These are phyloP conservation scores for Gloeopeniophorella convolvens DNA, from an alignment of 768 basidiomycete species.

Conservation along the genomic window DNA sequence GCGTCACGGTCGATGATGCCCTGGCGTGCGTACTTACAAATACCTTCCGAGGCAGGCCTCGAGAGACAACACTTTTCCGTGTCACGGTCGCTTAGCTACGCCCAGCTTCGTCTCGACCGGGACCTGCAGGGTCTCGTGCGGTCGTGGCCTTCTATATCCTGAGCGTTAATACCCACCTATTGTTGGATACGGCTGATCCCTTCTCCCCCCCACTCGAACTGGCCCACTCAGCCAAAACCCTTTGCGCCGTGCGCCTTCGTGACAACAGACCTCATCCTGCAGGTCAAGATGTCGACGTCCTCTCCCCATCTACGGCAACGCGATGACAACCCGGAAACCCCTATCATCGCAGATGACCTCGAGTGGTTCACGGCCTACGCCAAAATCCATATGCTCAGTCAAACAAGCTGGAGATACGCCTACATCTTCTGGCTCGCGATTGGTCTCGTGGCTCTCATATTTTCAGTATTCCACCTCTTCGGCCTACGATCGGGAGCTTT, in stretches of 20 bases:
- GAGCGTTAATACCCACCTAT: neutral
- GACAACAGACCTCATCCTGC: neutral
- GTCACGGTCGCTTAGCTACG: too few species aligned
- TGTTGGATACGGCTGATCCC: slow-evolving; percentile 1
- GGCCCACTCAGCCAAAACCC: neutral
- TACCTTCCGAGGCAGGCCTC: too few species aligned
- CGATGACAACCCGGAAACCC: slow-evolving; percentile 36
- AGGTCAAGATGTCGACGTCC: neutral
- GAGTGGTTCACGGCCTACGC: slow-evolving; percentile 55
- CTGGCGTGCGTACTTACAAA: too few species aligned
- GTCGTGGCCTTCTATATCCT: neutral
- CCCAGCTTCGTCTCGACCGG: neutral
- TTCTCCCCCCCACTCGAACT: neutral
- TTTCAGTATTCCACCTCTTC: slow-evolving; percentile 38
- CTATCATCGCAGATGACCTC: slow-evolving; percentile 36
- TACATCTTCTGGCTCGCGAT: slow-evolving; percentile 57
- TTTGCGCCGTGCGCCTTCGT: neutral
- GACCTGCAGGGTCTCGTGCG: slow-evolving; percentile 8
- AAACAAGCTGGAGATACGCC: slow-evolving; percentile 46
- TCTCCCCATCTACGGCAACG: neutral
- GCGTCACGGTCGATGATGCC: too few species aligned
- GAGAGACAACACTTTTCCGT: too few species aligned
- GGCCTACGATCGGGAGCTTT: slow-evolving; percentile 35
- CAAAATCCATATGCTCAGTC: slow-evolving; percentile 47
- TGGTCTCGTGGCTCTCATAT: slow-evolving; percentile 34